Conservation (phyloP, 129 eudicot species). For the Pittosporum tobira region DNA sequence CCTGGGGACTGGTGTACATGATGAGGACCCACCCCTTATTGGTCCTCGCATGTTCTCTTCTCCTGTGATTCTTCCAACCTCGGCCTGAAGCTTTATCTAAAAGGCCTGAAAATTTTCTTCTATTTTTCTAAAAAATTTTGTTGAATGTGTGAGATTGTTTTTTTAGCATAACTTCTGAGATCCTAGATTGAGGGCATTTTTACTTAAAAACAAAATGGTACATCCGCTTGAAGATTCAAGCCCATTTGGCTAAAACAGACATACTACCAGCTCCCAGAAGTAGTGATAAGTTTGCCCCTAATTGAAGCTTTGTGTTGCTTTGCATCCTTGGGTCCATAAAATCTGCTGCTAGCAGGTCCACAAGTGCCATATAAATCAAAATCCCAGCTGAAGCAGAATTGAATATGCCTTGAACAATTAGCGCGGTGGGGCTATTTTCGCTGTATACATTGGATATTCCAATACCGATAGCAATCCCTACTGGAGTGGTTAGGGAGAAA, state of each 20-base stretch:
- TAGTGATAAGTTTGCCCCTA: conserved; percentile 54
- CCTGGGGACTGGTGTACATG: neutral
- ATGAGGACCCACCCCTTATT: neutral
- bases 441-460: conserved; percentile 47
- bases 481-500: conserved; percentile 67
- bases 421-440: conserved; percentile 44
- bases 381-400: conserved; percentile 71
- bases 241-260: conserved; percentile 79
- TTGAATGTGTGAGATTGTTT: too few species aligned
- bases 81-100: neutral
- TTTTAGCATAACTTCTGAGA: too few species aligned
- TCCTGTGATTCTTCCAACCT: neutral
- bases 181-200: neutral
- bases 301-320: conserved; percentile 48
- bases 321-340: conserved; percentile 75
- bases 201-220: neutral
- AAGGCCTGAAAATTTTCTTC: too few species aligned
- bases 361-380: conserved; percentile 76
- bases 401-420: conserved; percentile 53
- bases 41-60: neutral
- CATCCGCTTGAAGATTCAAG: conserved; percentile 14
- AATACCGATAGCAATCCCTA: conserved; percentile 62
- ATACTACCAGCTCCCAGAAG: conserved; percentile 63
- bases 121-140: too few species aligned
- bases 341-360: conserved; percentile 79